These are phyloP conservation scores for Prunus mongolica DNA, from an alignment of 306 rosid species.

Conservation along the genomic window DNA sequence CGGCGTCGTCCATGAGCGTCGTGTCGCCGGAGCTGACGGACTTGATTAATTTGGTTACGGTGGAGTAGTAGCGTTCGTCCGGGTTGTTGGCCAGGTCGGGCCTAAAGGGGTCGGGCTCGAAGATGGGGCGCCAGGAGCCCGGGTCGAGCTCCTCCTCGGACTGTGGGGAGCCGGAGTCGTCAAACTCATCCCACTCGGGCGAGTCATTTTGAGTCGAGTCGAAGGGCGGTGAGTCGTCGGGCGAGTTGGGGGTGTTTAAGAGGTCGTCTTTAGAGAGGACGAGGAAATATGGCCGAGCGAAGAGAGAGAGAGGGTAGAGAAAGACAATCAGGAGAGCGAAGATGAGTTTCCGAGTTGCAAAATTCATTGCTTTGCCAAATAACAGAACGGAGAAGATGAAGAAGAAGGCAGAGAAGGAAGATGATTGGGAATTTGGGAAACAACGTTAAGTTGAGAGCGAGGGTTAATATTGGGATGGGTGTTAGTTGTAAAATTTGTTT, in stretches of 20 bases:
- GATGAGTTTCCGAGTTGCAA: conserved; percentile 16
- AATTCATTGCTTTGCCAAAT: conserved; percentile 24
- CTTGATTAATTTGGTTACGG: conserved; percentile 41
- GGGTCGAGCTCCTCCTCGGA: conserved; percentile 86
- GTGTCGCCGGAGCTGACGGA: conserved; percentile 57
- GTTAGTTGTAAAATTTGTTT: neutral
- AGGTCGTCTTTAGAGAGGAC: conserved; percentile 76
- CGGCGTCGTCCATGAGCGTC: conserved; percentile 51
- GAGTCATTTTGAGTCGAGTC: conserved; percentile 51
- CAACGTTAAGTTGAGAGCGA: neutral
- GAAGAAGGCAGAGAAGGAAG: neutral
- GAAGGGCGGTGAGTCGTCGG: conserved; percentile 48
- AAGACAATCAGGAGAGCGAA: conserved; percentile 43
- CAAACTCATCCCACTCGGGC: conserved; percentile 90
- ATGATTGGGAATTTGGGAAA: neutral
- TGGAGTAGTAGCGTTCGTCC: conserved; percentile 51
- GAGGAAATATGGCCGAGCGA: conserved; percentile 64
- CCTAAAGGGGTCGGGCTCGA: conserved; percentile 54
- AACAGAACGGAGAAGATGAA: neutral
- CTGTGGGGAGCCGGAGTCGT: conserved; percentile 56
- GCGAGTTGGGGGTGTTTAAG: conserved; percentile 34
- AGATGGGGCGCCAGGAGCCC: conserved; percentile 88
- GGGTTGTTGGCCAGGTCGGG: conserved; percentile 21
- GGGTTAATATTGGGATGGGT: neutral
- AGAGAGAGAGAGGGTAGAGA: conserved; percentile 34